Conservation (phyloP, 1,284 basidiomycete genomes). For the Ustilago cynodontis region DNA sequence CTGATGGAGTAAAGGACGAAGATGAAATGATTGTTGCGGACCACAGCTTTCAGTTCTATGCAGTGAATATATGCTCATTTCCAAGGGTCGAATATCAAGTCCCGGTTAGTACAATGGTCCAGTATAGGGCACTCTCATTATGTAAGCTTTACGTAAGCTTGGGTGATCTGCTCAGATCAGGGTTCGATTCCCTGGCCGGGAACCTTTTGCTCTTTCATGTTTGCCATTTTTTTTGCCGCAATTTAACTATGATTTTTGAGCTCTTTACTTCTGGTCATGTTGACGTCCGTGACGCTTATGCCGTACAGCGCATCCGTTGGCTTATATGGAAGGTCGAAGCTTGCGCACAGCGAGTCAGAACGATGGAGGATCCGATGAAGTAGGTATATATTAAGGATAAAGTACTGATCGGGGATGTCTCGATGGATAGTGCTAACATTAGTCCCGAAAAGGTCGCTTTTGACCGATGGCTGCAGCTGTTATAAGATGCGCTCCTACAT, state of each 20-base stretch:
- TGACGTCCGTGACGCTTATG: no score
- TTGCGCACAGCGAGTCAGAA: background rate
- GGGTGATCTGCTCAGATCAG: conserved; percentile 46
- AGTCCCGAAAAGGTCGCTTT: background rate
- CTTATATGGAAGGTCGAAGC: no score
- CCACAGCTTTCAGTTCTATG: no score
- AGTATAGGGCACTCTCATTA: conserved; percentile 3
- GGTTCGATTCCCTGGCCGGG: conserved; percentile 58
- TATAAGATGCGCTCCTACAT: background rate
- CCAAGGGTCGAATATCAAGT: background rate
- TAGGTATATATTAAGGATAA: background rate
- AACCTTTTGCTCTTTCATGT: conserved; percentile 11
- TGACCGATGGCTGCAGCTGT: background rate
- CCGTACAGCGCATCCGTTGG: no score
- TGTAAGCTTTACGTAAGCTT: background rate
- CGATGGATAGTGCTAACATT: background rate
- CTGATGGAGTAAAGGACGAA: no score
- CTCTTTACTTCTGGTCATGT: no score
- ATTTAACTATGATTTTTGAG: background rate
- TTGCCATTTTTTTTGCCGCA: background rate
- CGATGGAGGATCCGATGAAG: background rate
- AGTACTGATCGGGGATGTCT: background rate
- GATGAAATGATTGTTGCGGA: no score
- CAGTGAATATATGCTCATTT: no score
- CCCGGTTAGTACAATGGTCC: conserved; percentile 3